Evolutionary conservation across 2,329 filamentous ascomycete genomes (phyloP).

Genomic region (Talaromyces verruculosus): DNA sequence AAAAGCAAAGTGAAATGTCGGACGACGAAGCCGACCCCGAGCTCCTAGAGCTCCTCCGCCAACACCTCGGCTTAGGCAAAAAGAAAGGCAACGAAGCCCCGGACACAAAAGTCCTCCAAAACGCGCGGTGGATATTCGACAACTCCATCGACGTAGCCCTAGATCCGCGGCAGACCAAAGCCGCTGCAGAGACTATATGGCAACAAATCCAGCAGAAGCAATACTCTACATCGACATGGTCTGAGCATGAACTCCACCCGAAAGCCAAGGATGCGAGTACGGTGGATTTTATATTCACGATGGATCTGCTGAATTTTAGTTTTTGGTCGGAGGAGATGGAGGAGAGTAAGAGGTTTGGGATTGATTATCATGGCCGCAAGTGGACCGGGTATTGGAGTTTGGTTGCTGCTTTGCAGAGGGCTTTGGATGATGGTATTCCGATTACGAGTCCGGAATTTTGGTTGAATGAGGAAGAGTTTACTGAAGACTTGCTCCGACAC

Average conservation of each 20-base stretch:
- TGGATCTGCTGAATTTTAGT: slow-evolving; percentile 95
- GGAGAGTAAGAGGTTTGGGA: slow-evolving; percentile 68
- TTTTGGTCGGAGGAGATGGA: slow-evolving; percentile 82
- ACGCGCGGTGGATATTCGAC: slow-evolving; percentile 83
- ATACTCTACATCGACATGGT: slow-evolving; percentile 85
- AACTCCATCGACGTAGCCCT: slow-evolving; percentile 91
- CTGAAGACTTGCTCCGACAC: slow-evolving; percentile 68
- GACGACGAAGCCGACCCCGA: slow-evolving; percentile 90
- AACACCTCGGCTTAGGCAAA: slow-evolving; percentile 63
- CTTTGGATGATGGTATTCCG: slow-evolving; percentile 84
- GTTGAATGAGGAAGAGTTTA: slow-evolving; percentile 73
- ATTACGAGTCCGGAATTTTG: slow-evolving; percentile 89
- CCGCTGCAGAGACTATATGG: slow-evolving; percentile 76
- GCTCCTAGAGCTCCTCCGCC: slow-evolving; percentile 78
- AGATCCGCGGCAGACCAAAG: slow-evolving; percentile 77
- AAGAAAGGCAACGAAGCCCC: slow-evolving; percentile 56
- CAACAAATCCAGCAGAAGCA: slow-evolving; percentile 76
- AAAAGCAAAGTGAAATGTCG: slow-evolving; percentile 60
- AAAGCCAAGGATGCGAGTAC: slow-evolving; percentile 75
- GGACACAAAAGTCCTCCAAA: slow-evolving; percentile 78
- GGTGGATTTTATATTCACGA: slow-evolving; percentile 90
- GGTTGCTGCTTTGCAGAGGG: slow-evolving; percentile 81
- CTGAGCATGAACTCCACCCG: slow-evolving; percentile 85
- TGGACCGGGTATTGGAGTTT: slow-evolving; percentile 98
- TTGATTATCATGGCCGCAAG: slow-evolving; percentile 74